Conservation (phyloP, 2,329 filamentous ascomycete species). For the Alternaria brassicicola region DNA sequence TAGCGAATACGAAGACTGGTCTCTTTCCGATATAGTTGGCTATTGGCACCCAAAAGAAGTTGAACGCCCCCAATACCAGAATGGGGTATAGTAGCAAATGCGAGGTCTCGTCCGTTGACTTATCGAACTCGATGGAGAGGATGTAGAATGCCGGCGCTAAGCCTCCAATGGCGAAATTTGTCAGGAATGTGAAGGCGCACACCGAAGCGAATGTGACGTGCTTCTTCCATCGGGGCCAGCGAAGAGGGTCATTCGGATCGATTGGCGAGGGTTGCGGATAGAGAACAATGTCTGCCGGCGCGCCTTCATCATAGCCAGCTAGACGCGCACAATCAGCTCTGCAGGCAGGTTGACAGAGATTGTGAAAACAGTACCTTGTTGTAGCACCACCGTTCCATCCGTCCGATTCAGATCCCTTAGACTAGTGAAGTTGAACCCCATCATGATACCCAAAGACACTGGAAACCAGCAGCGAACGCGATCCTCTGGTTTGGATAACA, state of each 20-base stretch:
- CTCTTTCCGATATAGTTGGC: slow-evolving; percentile 57
- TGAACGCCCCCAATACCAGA: slow-evolving; percentile 57
- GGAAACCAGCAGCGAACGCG: background rate
- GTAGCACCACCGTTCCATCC: slow-evolving; percentile 50
- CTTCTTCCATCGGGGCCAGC: slow-evolving; percentile 58
- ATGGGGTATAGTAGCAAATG: slow-evolving; percentile 51
- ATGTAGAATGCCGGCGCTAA: slow-evolving; percentile 53
- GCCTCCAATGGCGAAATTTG: slow-evolving; percentile 55
- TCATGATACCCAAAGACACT: slow-evolving; percentile 12
- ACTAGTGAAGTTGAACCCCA: slow-evolving; percentile 42
- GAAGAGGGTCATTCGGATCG: slow-evolving; percentile 57
- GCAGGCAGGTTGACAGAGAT: background rate
- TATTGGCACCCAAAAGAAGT: slow-evolving; percentile 60
- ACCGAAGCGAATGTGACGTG: slow-evolving; percentile 44
- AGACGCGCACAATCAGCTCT: background rate
- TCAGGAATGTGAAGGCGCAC: slow-evolving; percentile 56
- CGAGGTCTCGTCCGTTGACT: slow-evolving; percentile 53
- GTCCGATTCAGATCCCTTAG: slow-evolving; percentile 47
- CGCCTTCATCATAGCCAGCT: background rate
- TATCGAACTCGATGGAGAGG: slow-evolving; percentile 55
- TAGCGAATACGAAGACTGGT: slow-evolving; percentile 55
- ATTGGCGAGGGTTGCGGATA: slow-evolving; percentile 56
- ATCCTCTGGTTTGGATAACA: slow-evolving; percentile 21
- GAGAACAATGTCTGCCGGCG: slow-evolving; percentile 45
- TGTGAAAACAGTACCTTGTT: slow-evolving; percentile 19